Percentiles rank a stretch among this genome's conserved stretches.
These are phyloP conservation scores for Irineochytrium annulatum DNA, from an alignment of 192 early-diverging fungal genomes.

Conservation along the genomic window DNA sequence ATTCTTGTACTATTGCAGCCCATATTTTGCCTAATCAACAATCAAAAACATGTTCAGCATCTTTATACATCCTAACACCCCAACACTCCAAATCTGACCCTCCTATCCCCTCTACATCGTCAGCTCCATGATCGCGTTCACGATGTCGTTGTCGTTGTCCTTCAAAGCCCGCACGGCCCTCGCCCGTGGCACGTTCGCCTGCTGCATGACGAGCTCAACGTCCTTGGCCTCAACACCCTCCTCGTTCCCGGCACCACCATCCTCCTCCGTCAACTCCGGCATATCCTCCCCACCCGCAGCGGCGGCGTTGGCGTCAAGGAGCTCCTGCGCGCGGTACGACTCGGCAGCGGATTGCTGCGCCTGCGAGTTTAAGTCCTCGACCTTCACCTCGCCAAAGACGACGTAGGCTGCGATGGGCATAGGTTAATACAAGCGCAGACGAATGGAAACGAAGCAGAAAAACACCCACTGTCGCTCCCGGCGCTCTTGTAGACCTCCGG, in stretches of 20 bases:
- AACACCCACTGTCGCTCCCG: slow-evolving; percentile 66
- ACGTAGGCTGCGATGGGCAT: slow-evolving; percentile 59
- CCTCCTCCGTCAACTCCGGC: slow-evolving; percentile 56
- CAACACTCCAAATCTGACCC: background rate
- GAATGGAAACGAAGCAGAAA: background rate
- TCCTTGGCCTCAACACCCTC: slow-evolving; percentile 82
- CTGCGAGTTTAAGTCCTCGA: slow-evolving; percentile 78
- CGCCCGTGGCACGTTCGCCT: slow-evolving; percentile 80
- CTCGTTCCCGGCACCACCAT: slow-evolving; percentile 76
- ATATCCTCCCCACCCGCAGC: slow-evolving; percentile 47
- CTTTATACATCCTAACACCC: no score
- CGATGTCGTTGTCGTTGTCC: slow-evolving; percentile 59
- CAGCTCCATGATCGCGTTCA: slow-evolving; percentile 92
- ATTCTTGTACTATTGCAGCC: no score
- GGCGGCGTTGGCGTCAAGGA: slow-evolving; percentile 34
- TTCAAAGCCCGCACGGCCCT: slow-evolving; percentile 92
- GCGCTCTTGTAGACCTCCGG: slow-evolving; percentile 92
- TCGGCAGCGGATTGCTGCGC: slow-evolving; percentile 51
- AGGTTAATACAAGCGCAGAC: background rate
- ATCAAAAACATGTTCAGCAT: no score
- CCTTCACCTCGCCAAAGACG: slow-evolving; percentile 91
- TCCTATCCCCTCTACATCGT: slow-evolving; percentile 24
- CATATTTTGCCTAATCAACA: no score
- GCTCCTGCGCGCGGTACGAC: slow-evolving; percentile 39
- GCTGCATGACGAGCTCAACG: slow-evolving; percentile 89